Base-by-base conservation (phyloP, 495 filamentous ascomycete genomes). In the Letharia lupina region DNA sequence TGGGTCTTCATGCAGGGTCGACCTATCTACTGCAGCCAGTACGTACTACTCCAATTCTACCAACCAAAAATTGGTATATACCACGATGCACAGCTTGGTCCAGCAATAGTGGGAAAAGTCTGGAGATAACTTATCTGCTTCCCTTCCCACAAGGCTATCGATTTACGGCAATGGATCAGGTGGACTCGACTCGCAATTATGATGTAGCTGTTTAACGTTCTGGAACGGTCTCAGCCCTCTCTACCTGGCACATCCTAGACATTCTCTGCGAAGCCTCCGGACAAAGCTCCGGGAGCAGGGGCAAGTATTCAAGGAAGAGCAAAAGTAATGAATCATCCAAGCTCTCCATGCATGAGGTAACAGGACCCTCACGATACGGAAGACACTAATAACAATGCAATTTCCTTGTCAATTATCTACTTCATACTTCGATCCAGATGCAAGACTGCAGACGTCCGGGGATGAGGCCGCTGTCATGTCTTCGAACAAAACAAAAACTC, bases 1-100 rank as follows among this genome's bases (percentile, higher is more conserved):
- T 61, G 42, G 59, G 59, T 61, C 59, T 41, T 61, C 20, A 61
- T 61, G 59, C 59, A 61, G 59, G 59, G 39, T 61, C 16, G 37
- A 44, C 10, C 54, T 57, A 18, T 57, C 54, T 57, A 57, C 54
- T 57, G 54, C 54, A 57, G 33, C 54, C 54, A 57, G 0, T 5
- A 37, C 33, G 31, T 3, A 57, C 31, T 35, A 57, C 33, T 20
- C 11, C 13, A 37, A 35, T 16, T 23, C 33, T 37, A 57, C 54
- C 54, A 57, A 57, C 54, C 54, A 57, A 7, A 57, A 10, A 2
- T 12, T 37, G 31, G 15, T 12, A 56, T 39, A 20, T 37, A 35
- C 13, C 33, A 37, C 54, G 15, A 37, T 57, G 33, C 54, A 41
- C 58, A 42, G 35, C 16, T 60, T 7, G 41, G 20, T 57, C 15